Base-by-base conservation (phyloP, 805 yeast genomes). In the Wickerhamomyces chaumierensis region DNA sequence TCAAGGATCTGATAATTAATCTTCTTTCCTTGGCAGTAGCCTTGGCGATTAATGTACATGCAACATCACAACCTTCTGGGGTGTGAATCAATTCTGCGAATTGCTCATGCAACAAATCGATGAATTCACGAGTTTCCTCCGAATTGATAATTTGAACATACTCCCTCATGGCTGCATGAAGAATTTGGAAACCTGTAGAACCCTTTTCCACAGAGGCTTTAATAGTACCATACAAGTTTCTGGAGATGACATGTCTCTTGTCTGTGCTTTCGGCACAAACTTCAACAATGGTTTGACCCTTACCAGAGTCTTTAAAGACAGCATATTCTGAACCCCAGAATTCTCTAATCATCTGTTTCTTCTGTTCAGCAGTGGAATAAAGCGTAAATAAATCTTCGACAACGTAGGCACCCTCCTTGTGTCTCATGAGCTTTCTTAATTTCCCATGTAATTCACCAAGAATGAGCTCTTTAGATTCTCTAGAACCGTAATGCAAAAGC, bases 301-400 rank as follows among this genome's bases (percentile, higher is more conserved):
- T 69, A 34, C 82, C 87, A 11, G 78, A 68, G 38, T 85, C 90
- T 59, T 74, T 78, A 66, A 90, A 90, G 12, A 85, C 78, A 17
- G 96, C 96, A 58, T 81, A 90, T 62, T 86, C 94, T 12, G 95
- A 74, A 39, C 97, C 98, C 86, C 94, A 90, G 57, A 90, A 90
- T 63, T 90, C 98, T 61, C 92, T 77, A 48, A 90, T 76, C 82
- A 90, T 88, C 62, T 85, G 95, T 40, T 75, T 74, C 60, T 75
- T 83, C 62, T 90, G 97, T 45, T 79, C 84, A 23, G 81, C 72
- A 18, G 86, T 75, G 11, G 96, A 76, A 60, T 88, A 90, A 41
- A 87, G 73, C 18, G 85, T 84, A 56, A 69, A 90, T 53, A 85
- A 68, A 68, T 90, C 98, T 62, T 90, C 97, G 47, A 88, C 87